These are phyloP conservation scores for Pseudogymnoascus sp. DNA, from an alignment of 2,329 filamentous ascomycete species.

Conservation along the genomic window DNA sequence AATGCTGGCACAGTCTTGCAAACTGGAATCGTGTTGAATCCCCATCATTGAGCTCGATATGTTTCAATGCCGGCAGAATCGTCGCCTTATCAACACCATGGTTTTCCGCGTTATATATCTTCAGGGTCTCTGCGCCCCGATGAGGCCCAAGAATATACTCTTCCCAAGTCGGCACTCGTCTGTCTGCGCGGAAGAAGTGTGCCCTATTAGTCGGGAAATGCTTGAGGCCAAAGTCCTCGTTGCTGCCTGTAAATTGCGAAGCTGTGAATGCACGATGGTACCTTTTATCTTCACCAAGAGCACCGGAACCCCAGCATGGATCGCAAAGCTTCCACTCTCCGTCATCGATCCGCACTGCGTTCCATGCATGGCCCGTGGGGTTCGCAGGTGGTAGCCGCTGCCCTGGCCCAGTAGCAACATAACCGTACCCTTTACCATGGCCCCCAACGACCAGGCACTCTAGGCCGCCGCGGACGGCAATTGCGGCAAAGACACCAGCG, in stretches of 20 bases:
- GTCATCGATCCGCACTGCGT: conserved; percentile 78
- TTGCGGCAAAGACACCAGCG: conserved; percentile 68
- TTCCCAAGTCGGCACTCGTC: conserved; percentile 63
- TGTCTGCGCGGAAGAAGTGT: conserved; percentile 69
- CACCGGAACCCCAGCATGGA: conserved; percentile 84
- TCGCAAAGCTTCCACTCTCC: conserved; percentile 90
- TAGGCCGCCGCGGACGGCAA: conserved; percentile 72
- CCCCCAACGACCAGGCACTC: conserved; percentile 68
- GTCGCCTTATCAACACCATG: conserved; percentile 49
- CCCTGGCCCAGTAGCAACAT: conserved; percentile 53
- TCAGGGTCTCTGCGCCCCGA: conserved; percentile 38
- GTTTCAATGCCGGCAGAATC: conserved; percentile 51
- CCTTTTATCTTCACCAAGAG: conserved; percentile 44
- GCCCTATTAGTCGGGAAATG: conserved; percentile 67
- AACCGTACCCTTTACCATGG: conserved; percentile 81
- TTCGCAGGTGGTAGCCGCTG: conserved; percentile 56
- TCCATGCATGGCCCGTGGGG: conserved; percentile 75
- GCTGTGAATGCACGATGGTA: conserved; percentile 66
- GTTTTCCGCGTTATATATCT: conserved; percentile 38
- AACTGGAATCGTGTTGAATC: conserved; percentile 70
- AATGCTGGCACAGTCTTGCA: conserved; percentile 71
- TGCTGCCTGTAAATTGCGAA: conserved; percentile 49
- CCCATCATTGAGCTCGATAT: conserved; percentile 47
- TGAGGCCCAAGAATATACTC: conserved; percentile 66
- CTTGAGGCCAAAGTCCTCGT: conserved; percentile 70